These are phyloP conservation scores for Pyricularia grisea DNA, from an alignment of 2,329 filamentous ascomycete genomes.

Conservation along the genomic window DNA sequence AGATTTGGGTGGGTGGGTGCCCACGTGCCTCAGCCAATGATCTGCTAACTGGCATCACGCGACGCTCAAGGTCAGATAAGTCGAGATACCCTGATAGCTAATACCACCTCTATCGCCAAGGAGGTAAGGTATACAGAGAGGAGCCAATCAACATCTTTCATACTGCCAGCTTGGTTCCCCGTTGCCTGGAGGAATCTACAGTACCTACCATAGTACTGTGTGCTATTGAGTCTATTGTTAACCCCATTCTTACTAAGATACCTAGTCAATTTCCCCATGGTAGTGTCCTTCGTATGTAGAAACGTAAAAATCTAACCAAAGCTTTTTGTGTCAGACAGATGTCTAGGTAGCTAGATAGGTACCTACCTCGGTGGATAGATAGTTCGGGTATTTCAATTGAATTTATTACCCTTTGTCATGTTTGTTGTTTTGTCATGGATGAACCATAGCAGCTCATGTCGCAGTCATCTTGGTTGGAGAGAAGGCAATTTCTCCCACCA, in stretches of 20 bases:
- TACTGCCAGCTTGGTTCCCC: not conserved
- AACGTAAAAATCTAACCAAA: not conserved
- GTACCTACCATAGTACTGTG: no score
- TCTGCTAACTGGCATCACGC: not conserved
- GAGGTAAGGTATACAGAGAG: not conserved
- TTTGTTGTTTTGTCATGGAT: not conserved
- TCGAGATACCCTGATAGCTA: not conserved
- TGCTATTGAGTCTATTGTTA: no score
- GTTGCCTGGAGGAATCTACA: not conserved
- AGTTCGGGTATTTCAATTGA: not conserved
- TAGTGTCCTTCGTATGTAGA: not conserved
- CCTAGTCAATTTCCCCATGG: no score
- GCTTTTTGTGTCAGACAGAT: not conserved
- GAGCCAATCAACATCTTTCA: not conserved
- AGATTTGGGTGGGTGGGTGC: not conserved
- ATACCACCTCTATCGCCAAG: not conserved
- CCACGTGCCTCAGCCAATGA: constrained; percentile 1
- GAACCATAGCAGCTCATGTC: not conserved
- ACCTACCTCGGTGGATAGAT: not conserved
- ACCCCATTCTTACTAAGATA: not conserved
- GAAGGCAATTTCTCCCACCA: not conserved
- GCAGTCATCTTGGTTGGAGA: not conserved
- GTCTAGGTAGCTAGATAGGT: not conserved
- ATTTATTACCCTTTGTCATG: not conserved
- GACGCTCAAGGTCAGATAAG: not conserved